phyloP scores from a whole-genome alignment of 2,329 filamentous ascomycete species.

The Polytolypa hystricis region DNA sequence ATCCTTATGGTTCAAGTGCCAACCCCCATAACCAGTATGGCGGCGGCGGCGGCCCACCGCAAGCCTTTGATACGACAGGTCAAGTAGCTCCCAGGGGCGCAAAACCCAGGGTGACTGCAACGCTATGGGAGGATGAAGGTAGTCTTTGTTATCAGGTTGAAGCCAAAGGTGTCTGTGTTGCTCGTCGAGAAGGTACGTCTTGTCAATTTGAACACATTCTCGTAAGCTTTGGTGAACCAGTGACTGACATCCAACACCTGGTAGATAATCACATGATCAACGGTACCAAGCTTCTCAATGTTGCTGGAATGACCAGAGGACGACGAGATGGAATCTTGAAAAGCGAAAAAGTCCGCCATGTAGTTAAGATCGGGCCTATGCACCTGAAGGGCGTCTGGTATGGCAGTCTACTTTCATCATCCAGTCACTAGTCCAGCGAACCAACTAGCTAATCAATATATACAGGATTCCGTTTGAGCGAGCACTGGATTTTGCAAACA shows the following conservation, averaged over 20 bases:
- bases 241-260: not conserved
- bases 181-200: slow-evolving; percentile 70
- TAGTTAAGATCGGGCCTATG: slow-evolving; percentile 98
- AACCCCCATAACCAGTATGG: slow-evolving; percentile 24
- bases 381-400: slow-evolving; percentile 96
- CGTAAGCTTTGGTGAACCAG: too few species aligned
- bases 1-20: slow-evolving; percentile 29
- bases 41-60: slow-evolving; percentile 35
- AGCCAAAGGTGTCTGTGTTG: slow-evolving; percentile 90
- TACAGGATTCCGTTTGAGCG: slow-evolving; percentile 92
- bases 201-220: too few species aligned
- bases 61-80: slow-evolving; percentile 73
- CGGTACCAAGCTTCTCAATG: slow-evolving; percentile 90
- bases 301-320: slow-evolving; percentile 95
- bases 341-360: slow-evolving; percentile 91
- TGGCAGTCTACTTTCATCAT: slow-evolving; percentile 31
- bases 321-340: slow-evolving; percentile 93
- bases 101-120: slow-evolving; percentile 93
- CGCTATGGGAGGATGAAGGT: slow-evolving; percentile 95
- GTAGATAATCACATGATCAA: slow-evolving; percentile 98
- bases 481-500: slow-evolving; percentile 97
- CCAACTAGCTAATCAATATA: slow-evolving; percentile 10
- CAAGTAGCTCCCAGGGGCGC: slow-evolving; percentile 86
- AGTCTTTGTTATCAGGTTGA: slow-evolving; percentile 97
- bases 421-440: not conserved